Evolutionary conservation across 257 asterid species (phyloP).

Genomic region (Euphrasia confusa): DNA sequence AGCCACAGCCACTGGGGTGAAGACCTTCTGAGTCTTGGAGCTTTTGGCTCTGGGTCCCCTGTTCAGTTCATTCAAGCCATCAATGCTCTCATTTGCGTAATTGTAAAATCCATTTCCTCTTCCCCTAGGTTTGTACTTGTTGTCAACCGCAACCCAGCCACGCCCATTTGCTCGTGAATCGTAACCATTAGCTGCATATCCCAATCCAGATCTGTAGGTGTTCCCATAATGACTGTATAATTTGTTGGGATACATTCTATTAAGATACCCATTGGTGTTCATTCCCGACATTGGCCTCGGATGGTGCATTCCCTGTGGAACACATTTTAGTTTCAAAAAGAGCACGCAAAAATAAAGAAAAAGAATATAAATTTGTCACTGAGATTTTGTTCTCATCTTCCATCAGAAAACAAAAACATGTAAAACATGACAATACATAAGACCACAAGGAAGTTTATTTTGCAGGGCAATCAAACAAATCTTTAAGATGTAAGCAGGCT

Average conservation of each 20-base stretch:
- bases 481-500: neutral
- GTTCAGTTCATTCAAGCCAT: conserved; percentile 64
- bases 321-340: conserved; percentile 3
- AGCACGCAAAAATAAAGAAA: neutral
- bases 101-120: conserved; percentile 42
- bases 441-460: neutral
- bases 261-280: conserved; percentile 44
- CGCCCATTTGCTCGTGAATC: conserved; percentile 44
- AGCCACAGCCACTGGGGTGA: conserved; percentile 41
- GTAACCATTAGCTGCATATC: conserved; percentile 45
- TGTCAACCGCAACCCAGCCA: conserved; percentile 52
- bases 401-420: neutral
- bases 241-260: conserved; percentile 48
- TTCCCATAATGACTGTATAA: conserved; percentile 52
- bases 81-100: conserved; percentile 44
- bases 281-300: conserved; percentile 40
- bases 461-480: neutral
- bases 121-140: conserved; percentile 57
- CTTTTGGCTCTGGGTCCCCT: conserved; percentile 65
- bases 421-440: neutral
- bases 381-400: neutral
- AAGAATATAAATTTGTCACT: too few species aligned
- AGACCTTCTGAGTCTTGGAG: conserved; percentile 42
- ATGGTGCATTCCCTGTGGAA: conserved; percentile 43
- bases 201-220: conserved; percentile 47